Evolutionary conservation across 148 eudicot species (phyloP).

Genomic region (Rheum nobile): DNA sequence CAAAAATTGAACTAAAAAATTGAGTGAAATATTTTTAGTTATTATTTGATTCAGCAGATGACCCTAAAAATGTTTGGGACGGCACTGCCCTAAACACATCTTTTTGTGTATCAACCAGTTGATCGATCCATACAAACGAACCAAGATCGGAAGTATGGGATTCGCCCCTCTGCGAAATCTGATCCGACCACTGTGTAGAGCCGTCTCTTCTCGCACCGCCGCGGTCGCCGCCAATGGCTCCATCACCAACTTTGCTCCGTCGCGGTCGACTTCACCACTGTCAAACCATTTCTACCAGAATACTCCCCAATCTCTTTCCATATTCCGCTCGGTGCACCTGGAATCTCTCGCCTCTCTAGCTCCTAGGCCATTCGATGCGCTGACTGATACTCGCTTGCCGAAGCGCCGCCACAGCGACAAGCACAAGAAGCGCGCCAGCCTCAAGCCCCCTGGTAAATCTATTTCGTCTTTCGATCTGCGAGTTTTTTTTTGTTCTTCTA

Average conservation of each 20-base stretch:
- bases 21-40: no score
- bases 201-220: constrained; percentile 17
- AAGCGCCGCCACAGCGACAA: constrained; percentile 60
- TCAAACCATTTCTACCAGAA: constrained; percentile 8
- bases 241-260: constrained; percentile 3
- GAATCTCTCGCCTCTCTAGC: constrained; percentile 37
- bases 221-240: constrained; percentile 13
- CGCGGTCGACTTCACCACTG: constrained; percentile 10
- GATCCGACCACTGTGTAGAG: constrained; percentile 46
- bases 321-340: constrained; percentile 28
- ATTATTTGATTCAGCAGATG: no score
- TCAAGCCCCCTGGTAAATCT: constrained; percentile 42
- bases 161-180: constrained; percentile 54
- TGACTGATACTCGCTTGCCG: constrained; percentile 66
- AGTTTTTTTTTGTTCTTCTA: neutral
- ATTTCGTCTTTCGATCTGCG: neutral
- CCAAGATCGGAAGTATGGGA: constrained; percentile 42
- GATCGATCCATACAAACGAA: no score
- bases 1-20: no score
- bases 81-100: no score
- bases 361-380: constrained; percentile 39
- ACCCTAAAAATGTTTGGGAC: no score
- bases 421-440: constrained; percentile 58
- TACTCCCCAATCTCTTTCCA: constrained; percentile 4
- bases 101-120: no score